A percentile compares a stretch with the other conserved stretches of the same genome.
Conservation (phyloP, 1,284 basidiomycete species). For the Microbotryum intermedium region DNA sequence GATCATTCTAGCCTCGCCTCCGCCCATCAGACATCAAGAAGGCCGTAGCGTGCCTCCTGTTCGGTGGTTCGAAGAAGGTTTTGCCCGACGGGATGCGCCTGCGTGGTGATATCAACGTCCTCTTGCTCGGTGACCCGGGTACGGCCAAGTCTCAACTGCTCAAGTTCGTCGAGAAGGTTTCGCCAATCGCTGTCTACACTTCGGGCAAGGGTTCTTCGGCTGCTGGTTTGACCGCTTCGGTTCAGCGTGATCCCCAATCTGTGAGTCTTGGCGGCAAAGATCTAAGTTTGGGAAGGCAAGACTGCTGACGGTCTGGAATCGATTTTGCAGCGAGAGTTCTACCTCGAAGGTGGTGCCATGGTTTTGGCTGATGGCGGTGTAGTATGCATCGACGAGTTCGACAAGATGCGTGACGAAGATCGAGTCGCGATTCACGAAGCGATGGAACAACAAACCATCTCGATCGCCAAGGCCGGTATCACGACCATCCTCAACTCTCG, state of each 20-base stretch:
- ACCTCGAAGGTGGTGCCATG: slow-evolving; percentile 98
- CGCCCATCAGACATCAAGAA: slow-evolving; percentile 84
- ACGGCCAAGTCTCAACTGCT: slow-evolving; percentile 95
- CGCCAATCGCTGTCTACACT: slow-evolving; percentile 95
- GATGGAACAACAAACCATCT: slow-evolving; percentile 99
- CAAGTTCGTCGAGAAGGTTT: slow-evolving; percentile 98
- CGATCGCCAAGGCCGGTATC: slow-evolving; percentile 98
- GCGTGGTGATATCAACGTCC: slow-evolving; percentile 95
- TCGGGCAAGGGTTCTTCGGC: slow-evolving; percentile 97
- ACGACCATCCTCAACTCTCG: slow-evolving; percentile 95
- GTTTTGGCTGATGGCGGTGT: slow-evolving; percentile 97
- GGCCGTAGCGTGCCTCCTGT: slow-evolving; percentile 84
- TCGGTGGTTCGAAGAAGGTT: slow-evolving; percentile 97
- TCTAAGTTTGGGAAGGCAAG: neutral
- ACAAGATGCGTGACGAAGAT: slow-evolving; percentile 99
- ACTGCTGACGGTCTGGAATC: neutral
- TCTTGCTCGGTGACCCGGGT: slow-evolving; percentile 92
- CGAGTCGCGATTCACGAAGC: slow-evolving; percentile 98
- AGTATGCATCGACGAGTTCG: slow-evolving; percentile 99
- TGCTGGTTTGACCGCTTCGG: slow-evolving; percentile 94
- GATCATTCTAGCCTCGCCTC: neutral
- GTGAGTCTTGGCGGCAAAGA: slow-evolving; percentile 48
- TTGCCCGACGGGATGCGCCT: slow-evolving; percentile 96
- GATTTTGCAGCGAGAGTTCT: slow-evolving; percentile 75
- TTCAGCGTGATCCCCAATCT: slow-evolving; percentile 85